phyloP scores from a whole-genome alignment of 2,329 filamentous ascomycete species.

The Sporothrix schenckii region DNA sequence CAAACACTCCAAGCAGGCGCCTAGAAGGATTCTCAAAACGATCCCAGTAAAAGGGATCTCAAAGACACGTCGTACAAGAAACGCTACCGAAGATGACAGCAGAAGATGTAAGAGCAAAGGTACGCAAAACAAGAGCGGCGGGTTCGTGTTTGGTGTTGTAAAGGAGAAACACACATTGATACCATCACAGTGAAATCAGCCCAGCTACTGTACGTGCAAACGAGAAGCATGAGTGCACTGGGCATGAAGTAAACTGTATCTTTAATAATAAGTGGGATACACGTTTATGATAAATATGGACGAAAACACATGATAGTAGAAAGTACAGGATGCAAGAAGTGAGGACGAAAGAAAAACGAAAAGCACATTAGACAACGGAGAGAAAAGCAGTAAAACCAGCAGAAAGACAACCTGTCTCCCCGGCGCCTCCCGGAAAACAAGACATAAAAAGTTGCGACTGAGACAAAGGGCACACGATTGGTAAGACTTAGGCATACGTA shows the following conservation, averaged over 20 bases:
- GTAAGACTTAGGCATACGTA: background rate
- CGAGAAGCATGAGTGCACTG: background rate
- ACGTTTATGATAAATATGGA: slow-evolving; percentile 25
- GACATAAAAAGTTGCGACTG: background rate
- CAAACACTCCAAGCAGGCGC: background rate
- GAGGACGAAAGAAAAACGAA: background rate
- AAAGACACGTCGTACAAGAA: background rate
- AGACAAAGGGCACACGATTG: background rate
- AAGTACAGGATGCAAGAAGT: slow-evolving; percentile 24
- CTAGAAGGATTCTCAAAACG: background rate
- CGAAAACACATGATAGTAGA: slow-evolving; percentile 16
- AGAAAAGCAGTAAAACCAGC: slow-evolving; percentile 20
- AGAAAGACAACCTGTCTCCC: slow-evolving; percentile 18
- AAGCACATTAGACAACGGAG: background rate
- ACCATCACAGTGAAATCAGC: background rate
- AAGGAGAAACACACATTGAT: background rate
- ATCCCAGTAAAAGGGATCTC: background rate
- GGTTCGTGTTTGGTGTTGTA: background rate
- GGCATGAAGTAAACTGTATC: background rate
- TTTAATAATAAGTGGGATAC: slow-evolving; percentile 6
- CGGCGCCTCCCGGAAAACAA: slow-evolving; percentile 23
- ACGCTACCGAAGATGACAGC: background rate
- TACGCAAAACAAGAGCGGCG: background rate
- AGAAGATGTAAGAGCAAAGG: background rate
- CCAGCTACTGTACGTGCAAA: background rate